Evolutionary conservation across 2,329 filamentous ascomycete genomes (phyloP), one percentile per base, ranked within the genome.

Genomic region (Claviceps capensis): DNA sequence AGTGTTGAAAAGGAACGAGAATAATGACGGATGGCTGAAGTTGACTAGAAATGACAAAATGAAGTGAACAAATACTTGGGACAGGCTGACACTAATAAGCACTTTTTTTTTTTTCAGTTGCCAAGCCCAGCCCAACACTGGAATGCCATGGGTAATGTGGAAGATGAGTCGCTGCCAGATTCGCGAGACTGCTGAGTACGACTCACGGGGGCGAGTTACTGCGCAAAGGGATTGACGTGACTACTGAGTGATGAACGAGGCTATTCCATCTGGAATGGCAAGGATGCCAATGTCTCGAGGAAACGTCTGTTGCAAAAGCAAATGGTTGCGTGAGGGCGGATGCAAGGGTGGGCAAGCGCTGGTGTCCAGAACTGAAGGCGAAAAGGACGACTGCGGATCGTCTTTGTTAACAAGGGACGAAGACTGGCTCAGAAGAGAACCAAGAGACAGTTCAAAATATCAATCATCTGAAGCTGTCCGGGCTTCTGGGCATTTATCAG

Each of bases 271-370:
- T 44, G 46, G 50, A 45, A 48, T 52, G 46, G 17, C 46, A 40
- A 36, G 40, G 46, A 36, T 8, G 46, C 49, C 38, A 30, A 23
- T 52, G 50, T 52, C 50, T 52, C 46, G 38, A 43, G 16, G 6
- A 42, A n/a, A 42, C 23, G 11, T 34, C 34, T 30, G 19, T 47
- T 36, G 19, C 5, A 19, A 17, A 13, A 26, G 19, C 8, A 41
- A 30, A 4, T 16, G 16, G 47, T 13, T 30, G 4, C 13, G 3
- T 41, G 48, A 30, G 9, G 13, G 26, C 49, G 16, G 42, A 50
- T 43, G 38, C 42, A 38, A 50, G 48, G 17, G 30, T 16, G 30
- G 22, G 46, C 42, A 16, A 23, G 1, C 8, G 22, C 17, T 16
- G 47, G 6, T 38, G 34, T 9, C 14, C 34, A 40, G 22, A 11